Evolutionary conservation across 148 eudicot species (phyloP), one percentile per base, ranked within the genome.

Genomic region (Diospyros lotus): DNA sequence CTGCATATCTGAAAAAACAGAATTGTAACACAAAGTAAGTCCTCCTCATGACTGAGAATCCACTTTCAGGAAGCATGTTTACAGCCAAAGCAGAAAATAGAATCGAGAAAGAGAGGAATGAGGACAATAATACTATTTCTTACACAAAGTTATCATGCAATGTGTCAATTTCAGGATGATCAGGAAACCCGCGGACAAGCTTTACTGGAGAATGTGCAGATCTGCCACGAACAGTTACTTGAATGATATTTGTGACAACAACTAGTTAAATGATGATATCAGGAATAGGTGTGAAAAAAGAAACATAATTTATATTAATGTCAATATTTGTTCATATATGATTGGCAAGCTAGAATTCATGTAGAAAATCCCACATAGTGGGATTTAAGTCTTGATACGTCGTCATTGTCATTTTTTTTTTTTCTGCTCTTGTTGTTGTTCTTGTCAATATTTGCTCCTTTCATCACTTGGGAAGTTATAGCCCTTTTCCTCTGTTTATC

Each of bases 111-210:
- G 2, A 39, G 42, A 70, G 11, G 2, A 28, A 12, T 68, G 8
- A 13, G 14, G 58, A 43, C 69, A 55, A 74, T 39, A 77, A 71
- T 72, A 50, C 60, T 78, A 73, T 81, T 28, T 68, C 98, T 90
- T 85, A 94, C 98, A 90, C 88, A 66, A 94, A 94, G 72, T 87
- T 90, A 52, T 94, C 98, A 80, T 94, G 98, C 85, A 94, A 81
- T 54, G 98, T 90, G 58, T 80, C 86, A 75, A 94, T 94, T 77
- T 86, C 92, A 72, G 98, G 95, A 82, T 94, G 93, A 72, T 89
- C 84, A 4, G 93, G 92, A 67, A 82, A 91, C 83, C 89, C 83
- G 67, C 51, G 73, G 58, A 90, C 85, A 73, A 94, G 95, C 78
- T 85, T 80, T 85, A 94, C 73, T 3, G 98, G 98, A 28, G 95